A percentile compares a stretch with the other conserved stretches of the same genome.
Evolutionary conservation across 2,329 filamentous ascomycete genomes (phyloP).

Genomic region (Elsinoe ampelina): DNA sequence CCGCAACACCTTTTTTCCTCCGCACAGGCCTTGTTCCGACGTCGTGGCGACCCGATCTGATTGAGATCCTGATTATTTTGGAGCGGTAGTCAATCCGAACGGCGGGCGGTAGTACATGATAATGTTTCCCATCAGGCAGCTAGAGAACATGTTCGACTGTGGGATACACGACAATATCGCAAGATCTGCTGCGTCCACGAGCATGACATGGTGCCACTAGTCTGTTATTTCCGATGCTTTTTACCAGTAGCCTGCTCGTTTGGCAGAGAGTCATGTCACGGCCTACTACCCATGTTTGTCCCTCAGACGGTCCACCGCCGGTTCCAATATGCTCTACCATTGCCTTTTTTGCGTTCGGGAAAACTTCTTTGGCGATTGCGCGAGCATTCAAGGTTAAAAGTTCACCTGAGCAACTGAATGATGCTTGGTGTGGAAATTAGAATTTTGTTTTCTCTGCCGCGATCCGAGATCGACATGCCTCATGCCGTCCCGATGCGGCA

Average conservation of each 20-base stretch:
- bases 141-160: not conserved
- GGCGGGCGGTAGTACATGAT: too few relatives aligned
- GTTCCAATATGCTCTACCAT: not conserved
- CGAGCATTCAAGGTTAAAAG: not conserved
- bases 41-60: not conserved
- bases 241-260: not conserved
- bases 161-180: not conserved
- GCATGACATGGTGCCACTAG: not conserved
- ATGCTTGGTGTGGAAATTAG: not conserved
- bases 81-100: not conserved
- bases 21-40: not conserved
- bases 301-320: not conserved
- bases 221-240: too few relatives aligned
- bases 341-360: not conserved
- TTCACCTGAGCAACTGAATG: not conserved
- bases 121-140: not conserved
- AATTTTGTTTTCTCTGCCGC: slow-evolving; percentile 5
- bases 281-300: not conserved
- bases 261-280: not conserved
- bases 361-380: not conserved
- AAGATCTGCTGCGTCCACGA: not conserved
- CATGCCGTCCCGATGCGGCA: not conserved
- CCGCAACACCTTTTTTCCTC: not conserved
- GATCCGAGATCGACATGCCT: not conserved
- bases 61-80: not conserved